Conservation (phyloP, 805 yeast species). For the Metschnikowia drakensbergensis region DNA sequence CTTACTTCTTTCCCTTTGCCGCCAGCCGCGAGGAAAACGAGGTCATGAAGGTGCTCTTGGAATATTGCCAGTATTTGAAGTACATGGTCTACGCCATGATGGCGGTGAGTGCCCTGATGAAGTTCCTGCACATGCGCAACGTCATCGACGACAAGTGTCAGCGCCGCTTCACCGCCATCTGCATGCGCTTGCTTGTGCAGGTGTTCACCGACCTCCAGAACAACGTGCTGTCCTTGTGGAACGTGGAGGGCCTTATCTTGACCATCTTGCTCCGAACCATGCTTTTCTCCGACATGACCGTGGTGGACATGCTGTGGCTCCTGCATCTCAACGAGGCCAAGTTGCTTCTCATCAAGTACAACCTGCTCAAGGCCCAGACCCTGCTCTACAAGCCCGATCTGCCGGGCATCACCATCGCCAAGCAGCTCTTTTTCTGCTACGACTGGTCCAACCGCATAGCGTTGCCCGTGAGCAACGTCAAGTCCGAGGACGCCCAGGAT, state of each 20-base stretch:
- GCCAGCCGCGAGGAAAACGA: conserved; percentile 12
- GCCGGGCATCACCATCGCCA: conserved; percentile 18
- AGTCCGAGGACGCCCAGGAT: conserved; percentile 6
- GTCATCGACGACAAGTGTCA: conserved; percentile 15
- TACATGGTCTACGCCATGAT: conserved; percentile 19
- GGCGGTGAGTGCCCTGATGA: conserved; percentile 17
- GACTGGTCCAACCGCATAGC: conserved; percentile 19
- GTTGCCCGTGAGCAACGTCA: conserved; percentile 10
- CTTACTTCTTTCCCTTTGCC: conserved; percentile 18
- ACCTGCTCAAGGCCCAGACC: conserved; percentile 13
- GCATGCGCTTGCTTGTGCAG: conserved; percentile 19
- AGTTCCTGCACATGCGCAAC: conserved; percentile 11
- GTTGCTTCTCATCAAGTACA: conserved; percentile 22
- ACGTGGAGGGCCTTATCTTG: conserved; percentile 25
- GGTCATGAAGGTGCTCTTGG: conserved; percentile 18
- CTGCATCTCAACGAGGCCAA: conserved; percentile 27
- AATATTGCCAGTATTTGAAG: conserved; percentile 18
- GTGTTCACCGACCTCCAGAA: conserved; percentile 17
- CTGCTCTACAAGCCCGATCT: conserved; percentile 16
- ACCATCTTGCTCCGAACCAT: conserved; percentile 25
- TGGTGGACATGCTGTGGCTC: conserved; percentile 22
- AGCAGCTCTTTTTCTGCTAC: conserved; percentile 17
- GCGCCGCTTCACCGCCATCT: conserved; percentile 16
- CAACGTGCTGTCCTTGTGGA: conserved; percentile 17
- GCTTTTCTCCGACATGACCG: conserved; percentile 21